These are phyloP conservation scores for Cryphonectria parasitica DNA, from an alignment of 2,329 filamentous ascomycete genomes.

Conservation along the genomic window DNA sequence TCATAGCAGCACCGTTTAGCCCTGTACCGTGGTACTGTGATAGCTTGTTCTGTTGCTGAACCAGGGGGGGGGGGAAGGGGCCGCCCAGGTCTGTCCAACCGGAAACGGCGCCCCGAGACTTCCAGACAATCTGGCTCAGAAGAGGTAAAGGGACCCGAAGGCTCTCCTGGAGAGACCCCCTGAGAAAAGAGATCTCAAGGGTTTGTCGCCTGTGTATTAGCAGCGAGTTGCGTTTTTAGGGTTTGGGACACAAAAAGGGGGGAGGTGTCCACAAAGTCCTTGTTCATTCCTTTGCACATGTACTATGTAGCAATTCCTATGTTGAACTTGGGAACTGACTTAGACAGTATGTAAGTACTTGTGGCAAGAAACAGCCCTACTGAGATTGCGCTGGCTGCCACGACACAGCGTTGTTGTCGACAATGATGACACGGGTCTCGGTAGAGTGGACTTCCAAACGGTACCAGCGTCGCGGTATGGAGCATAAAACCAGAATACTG, in stretches of 20 bases:
- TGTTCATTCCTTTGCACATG: background rate
- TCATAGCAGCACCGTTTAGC: background rate
- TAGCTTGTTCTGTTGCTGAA: background rate
- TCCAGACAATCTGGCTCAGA: background rate
- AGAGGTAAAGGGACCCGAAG: background rate
- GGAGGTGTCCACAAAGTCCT: too few species aligned
- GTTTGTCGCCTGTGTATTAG: background rate
- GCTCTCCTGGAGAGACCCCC: background rate
- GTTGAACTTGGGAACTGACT: too few species aligned
- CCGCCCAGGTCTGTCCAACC: background rate
- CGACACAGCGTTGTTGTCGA: background rate
- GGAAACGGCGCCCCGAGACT: background rate
- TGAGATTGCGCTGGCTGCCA: background rate
- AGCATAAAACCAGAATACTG: background rate
- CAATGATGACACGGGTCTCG: background rate
- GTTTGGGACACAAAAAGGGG: background rate
- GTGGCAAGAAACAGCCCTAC: background rate
- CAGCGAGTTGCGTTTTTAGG: background rate
- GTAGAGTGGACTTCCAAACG: background rate
- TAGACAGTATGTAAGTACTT: background rate
- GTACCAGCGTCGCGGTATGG: background rate
- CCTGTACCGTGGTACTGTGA: background rate
- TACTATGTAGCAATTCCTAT: background rate
- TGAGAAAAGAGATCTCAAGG: background rate
- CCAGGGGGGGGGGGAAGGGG: background rate